Conservation (phyloP, 805 yeast species). For the Metschnikowia kofuensis region DNA sequence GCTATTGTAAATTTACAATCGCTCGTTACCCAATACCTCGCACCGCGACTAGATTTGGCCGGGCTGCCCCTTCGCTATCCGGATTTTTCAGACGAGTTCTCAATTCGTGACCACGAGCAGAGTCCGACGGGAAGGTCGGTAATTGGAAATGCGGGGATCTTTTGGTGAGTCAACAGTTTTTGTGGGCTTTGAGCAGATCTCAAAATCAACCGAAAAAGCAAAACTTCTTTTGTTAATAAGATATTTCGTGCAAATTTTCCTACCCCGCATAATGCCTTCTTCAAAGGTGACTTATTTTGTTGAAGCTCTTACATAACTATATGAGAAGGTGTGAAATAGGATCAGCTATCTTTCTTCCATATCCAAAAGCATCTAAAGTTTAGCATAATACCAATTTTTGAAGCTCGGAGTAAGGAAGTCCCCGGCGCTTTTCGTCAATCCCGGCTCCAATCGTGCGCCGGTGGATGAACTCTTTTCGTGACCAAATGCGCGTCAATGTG, state of each 20-base stretch:
- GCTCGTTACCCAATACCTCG: background rate
- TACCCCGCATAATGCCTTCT: too few relatives aligned
- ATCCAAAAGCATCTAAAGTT: too few relatives aligned
- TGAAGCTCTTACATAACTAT: too few relatives aligned
- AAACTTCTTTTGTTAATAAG: too few relatives aligned
- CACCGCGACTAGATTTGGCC: background rate
- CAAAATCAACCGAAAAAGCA: too few relatives aligned
- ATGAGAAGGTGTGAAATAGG: too few relatives aligned
- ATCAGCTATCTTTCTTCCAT: too few relatives aligned
- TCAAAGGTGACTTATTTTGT: too few relatives aligned
- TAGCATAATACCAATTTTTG: too few relatives aligned
- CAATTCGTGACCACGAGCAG: background rate
- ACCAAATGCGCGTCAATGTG: background rate
- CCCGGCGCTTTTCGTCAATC: background rate
- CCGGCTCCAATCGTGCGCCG: background rate
- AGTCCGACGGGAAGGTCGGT: background rate
- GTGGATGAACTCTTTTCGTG: background rate
- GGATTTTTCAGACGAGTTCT: background rate
- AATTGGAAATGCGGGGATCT: background rate
- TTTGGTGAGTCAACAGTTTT: background rate
- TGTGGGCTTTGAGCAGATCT: background rate
- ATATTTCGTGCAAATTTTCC: background rate
- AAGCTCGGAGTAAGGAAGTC: too few relatives aligned
- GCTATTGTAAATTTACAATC: background rate
- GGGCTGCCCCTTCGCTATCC: conserved; percentile 3